These are phyloP conservation scores for Boletellus deceptivus DNA, from an alignment of 1,284 basidiomycete genomes.

Conservation along the genomic window DNA sequence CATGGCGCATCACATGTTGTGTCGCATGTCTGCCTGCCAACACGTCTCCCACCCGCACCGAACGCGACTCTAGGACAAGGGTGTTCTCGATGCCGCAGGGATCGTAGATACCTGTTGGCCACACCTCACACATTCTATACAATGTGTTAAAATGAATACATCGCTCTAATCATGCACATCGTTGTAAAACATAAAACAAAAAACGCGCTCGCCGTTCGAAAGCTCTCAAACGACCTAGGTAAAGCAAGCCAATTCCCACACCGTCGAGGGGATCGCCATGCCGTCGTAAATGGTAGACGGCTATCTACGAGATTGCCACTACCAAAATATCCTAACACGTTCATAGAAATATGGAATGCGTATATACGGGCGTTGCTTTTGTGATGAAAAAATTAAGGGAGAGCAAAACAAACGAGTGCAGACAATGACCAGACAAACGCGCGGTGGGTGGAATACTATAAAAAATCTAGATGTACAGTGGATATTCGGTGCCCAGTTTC, in stretches of 20 bases:
- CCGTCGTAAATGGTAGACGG: constrained; percentile 6
- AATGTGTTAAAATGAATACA: not conserved
- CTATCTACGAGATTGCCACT: not conserved
- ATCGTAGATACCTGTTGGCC: too few species aligned
- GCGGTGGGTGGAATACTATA: constrained; percentile 26
- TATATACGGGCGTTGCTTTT: constrained; percentile 18
- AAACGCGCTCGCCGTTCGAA: too few species aligned
- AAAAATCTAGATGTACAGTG: constrained; percentile 37
- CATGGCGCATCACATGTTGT: not conserved
- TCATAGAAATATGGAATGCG: constrained; percentile 16
- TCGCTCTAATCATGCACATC: constrained; percentile 3
- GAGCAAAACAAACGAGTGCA: constrained; percentile 19
- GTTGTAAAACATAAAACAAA: not conserved
- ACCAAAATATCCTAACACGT: constrained; percentile 12
- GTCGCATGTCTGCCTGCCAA: too few species aligned
- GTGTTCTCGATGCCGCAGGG: not conserved
- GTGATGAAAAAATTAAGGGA: constrained; percentile 10
- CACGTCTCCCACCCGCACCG: too few species aligned
- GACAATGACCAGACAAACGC: constrained; percentile 14
- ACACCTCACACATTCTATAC: too few species aligned
- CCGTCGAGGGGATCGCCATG: not conserved
- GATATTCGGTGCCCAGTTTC: constrained; percentile 33
- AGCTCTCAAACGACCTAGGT: too few species aligned
- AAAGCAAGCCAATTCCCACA: too few species aligned
- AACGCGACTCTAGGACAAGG: constrained; percentile 4